These are phyloP conservation scores for Rhodotorula glutinis DNA, from an alignment of 1,284 basidiomycete species.

Conservation along the genomic window DNA sequence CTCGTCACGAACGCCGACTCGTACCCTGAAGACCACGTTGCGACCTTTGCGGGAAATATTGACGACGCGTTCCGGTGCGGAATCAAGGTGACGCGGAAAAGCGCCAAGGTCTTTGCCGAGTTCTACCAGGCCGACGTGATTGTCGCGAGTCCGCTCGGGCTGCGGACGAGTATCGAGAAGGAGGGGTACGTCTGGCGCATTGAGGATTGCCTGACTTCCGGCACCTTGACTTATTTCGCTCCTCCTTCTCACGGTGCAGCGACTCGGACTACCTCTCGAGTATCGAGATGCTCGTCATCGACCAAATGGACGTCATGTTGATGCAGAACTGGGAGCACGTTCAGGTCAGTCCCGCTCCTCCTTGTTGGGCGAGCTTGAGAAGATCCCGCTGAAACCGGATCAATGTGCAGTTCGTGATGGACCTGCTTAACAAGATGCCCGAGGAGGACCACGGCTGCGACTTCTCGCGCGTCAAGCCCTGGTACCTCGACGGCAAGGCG, in stretches of 20 bases:
- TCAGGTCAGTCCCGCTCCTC: slow-evolving; percentile 63
- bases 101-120: slow-evolving; percentile 77
- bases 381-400: neutral
- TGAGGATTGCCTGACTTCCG: neutral
- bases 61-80: slow-evolving; percentile 94
- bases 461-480: slow-evolving; percentile 94
- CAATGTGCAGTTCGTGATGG: slow-evolving; percentile 71
- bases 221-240: too few relatives aligned
- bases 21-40: slow-evolving; percentile 85
- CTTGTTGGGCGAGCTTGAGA: too few relatives aligned
- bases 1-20: slow-evolving; percentile 61
- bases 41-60: slow-evolving; percentile 92
- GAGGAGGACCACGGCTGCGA: slow-evolving; percentile 90
- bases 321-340: slow-evolving; percentile 99
- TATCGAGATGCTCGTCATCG: slow-evolving; percentile 87
- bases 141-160: slow-evolving; percentile 85
- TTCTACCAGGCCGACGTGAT: slow-evolving; percentile 91
- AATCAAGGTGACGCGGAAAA: slow-evolving; percentile 87
- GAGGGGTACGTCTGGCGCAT: slow-evolving; percentile 53
- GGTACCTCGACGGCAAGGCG: slow-evolving; percentile 91
- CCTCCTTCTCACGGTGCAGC: neutral
- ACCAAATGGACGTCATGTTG: slow-evolving; percentile 85
- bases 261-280: slow-evolving; percentile 80
- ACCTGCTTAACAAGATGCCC: slow-evolving; percentile 79
- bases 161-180: slow-evolving; percentile 89